Percentiles rank a stretch among this genome's conserved stretches.
These are phyloP conservation scores for Pythium vanterpoolii DNA, from an alignment of 352 stramenopile genomes.

Conservation along the genomic window DNA sequence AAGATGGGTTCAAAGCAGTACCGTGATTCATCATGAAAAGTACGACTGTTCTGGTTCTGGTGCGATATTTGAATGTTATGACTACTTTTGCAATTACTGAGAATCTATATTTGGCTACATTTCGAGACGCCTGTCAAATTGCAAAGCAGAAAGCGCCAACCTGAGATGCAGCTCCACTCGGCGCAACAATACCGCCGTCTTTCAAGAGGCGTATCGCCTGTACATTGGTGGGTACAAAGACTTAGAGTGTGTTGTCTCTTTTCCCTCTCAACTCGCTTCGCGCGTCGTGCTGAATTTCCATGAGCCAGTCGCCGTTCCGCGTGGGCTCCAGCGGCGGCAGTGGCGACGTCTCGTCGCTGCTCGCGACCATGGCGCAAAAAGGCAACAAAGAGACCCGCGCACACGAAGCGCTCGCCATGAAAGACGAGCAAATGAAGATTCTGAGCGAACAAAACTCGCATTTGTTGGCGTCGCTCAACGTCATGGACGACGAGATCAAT, in stretches of 20 bases:
- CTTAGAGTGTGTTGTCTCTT: neutral
- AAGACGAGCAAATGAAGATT: slow-evolving; percentile 95
- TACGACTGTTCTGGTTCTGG: neutral
- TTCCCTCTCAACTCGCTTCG: neutral
- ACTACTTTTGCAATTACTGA: neutral
- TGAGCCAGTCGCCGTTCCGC: slow-evolving; percentile 28
- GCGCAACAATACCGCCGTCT: neutral
- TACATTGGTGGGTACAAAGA: neutral
- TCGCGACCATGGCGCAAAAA: slow-evolving; percentile 51
- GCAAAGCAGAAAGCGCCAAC: neutral
- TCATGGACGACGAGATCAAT: slow-evolving; percentile 78
- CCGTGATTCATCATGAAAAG: neutral
- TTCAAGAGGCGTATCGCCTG: neutral
- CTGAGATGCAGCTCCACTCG: too few species aligned
- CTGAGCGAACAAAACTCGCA: slow-evolving; percentile 92
- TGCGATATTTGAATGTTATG: neutral
- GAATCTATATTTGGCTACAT: slow-evolving; percentile 13
- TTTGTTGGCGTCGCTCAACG: slow-evolving; percentile 84
- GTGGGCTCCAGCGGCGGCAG: slow-evolving; percentile 6
- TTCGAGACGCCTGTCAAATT: neutral
- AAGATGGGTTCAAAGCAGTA: neutral
- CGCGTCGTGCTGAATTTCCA: neutral
- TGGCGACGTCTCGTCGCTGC: slow-evolving; percentile 31
- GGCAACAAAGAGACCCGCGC: slow-evolving; percentile 86
- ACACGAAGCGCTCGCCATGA: slow-evolving; percentile 92